phyloP scores from a whole-genome alignment of 1,284 basidiomycete genomes.

The Heterobasidion irregulare region DNA sequence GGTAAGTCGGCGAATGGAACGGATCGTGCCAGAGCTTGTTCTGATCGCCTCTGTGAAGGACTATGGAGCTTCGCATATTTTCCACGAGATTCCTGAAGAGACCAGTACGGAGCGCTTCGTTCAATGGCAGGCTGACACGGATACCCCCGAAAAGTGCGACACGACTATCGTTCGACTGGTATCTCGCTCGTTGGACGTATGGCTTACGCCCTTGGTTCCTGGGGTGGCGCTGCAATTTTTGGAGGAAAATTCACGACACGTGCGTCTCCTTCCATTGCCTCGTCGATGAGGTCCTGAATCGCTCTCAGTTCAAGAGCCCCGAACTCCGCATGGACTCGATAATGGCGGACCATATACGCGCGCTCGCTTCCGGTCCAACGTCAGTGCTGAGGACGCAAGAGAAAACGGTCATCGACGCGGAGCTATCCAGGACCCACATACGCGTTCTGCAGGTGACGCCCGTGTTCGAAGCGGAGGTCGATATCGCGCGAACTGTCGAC shows the following conservation, averaged over 20 bases:
- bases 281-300: conserved; percentile 1
- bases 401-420: not conserved
- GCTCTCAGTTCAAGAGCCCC: conserved; percentile 27
- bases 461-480: not conserved
- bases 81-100: not conserved
- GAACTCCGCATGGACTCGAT: conserved; percentile 41
- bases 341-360: conserved; percentile 27
- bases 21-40: not conserved
- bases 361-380: not conserved
- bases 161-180: conserved; percentile 2
- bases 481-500: not conserved
- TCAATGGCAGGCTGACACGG: not conserved
- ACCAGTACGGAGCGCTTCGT: not conserved
- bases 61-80: not conserved
- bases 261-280: not conserved
- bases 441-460: not conserved
- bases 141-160: not conserved
- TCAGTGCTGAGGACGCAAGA: not conserved
- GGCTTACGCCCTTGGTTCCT: conserved; percentile 11
- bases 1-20: conserved; percentile 7
- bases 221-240: conserved; percentile 7
- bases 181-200: conserved; percentile 4
- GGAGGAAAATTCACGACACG: conserved; percentile 1
- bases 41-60: not conserved
- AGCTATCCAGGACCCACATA: not conserved